phyloP scores from a whole-genome alignment of 352 stramenopile species.

The Phytophthora tubulina region DNA sequence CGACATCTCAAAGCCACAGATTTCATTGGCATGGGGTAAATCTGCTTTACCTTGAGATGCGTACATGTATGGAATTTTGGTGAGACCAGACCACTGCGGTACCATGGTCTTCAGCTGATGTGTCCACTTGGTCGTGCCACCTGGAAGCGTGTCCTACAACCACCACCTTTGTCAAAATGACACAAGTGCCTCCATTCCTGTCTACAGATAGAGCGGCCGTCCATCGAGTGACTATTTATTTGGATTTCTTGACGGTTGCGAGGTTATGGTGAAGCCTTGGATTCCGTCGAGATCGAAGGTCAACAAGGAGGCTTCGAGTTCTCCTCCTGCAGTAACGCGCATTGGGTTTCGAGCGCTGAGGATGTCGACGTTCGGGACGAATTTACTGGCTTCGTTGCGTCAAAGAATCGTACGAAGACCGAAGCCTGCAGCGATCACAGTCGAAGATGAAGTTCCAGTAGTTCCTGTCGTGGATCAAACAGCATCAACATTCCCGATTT shows the following conservation, averaged over 20 bases:
- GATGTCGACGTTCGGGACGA: constrained; percentile 13
- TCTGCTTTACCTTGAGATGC: not conserved
- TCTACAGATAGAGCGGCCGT: no score
- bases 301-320: constrained; percentile 17
- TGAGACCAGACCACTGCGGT: constrained; percentile 5
- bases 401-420: constrained; percentile 20
- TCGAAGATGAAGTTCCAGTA: not conserved
- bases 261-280: constrained; percentile 35
- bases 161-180: no score
- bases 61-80: not conserved
- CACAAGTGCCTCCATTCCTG: no score
- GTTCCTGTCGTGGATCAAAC: not conserved
- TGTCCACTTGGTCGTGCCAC: no score
- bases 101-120: no score
- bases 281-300: constrained; percentile 14
- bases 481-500: not conserved
- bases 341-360: constrained; percentile 24
- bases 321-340: constrained; percentile 9
- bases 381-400: constrained; percentile 35
- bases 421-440: constrained; percentile 23
- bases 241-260: no score
- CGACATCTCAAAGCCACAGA: no score
- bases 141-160: no score
- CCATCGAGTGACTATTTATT: no score
- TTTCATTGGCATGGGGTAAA: no score